These are phyloP conservation scores for Aphelidium insulamus DNA, from an alignment of 371 early-diverging fungal species.

Conservation along the genomic window DNA sequence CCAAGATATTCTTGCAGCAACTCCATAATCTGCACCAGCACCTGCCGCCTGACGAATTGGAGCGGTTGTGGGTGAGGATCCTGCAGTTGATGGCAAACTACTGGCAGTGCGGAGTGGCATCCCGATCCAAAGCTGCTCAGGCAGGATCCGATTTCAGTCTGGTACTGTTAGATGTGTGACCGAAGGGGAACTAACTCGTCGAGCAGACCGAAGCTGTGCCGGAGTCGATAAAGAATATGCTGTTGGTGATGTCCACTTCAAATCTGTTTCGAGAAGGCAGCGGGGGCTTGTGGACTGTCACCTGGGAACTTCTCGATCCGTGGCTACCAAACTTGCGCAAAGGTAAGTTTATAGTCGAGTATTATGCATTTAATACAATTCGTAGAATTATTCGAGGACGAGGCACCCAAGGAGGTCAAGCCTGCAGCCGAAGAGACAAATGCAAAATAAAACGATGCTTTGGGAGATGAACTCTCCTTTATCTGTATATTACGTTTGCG, in stretches of 20 bases:
- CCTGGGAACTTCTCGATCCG: neutral
- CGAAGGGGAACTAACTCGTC: no score
- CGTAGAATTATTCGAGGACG: no score
- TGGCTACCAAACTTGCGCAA: neutral
- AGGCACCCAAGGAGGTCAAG: no score
- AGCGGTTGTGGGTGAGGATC: neutral
- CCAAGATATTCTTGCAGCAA: conserved; percentile 35
- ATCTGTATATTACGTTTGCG: no score
- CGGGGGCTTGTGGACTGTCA: neutral
- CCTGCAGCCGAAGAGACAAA: no score
- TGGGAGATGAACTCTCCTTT: no score
- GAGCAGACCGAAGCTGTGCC: conserved; percentile 33
- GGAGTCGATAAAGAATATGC: conserved; percentile 45
- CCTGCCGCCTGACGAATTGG: neutral
- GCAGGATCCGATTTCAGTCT: no score
- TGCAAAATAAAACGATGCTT: no score
- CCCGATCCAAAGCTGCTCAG: no score
- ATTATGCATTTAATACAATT: no score
- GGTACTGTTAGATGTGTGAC: no score
- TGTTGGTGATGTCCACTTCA: conserved; percentile 41
- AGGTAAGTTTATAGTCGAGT: neutral
- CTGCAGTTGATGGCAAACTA: conserved; percentile 9
- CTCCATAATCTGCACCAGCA: conserved; percentile 16
- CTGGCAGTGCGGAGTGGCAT: conserved; percentile 15
- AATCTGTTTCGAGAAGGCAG: conserved; percentile 11